Evolutionary conservation across 2,329 filamentous ascomycete species (phyloP).

Genomic region (Dothistroma septosporum): DNA sequence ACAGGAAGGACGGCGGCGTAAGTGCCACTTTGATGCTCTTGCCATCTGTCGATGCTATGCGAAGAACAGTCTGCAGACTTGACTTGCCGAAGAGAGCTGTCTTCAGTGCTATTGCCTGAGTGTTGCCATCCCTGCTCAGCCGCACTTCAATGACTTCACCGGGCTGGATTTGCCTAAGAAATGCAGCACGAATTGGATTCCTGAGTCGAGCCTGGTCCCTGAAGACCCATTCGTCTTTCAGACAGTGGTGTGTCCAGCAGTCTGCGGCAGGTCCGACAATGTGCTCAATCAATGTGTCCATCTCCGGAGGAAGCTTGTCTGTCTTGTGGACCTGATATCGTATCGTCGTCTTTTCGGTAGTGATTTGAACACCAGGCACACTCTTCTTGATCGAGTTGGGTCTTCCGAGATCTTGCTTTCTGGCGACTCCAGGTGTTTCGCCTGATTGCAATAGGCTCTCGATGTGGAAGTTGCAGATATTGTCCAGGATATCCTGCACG

Average conservation of each 20-base stretch:
- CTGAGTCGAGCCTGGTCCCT: neutral
- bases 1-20: neutral
- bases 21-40: neutral
- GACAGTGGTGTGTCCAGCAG: neutral
- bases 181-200: neutral
- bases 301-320: neutral
- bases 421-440: neutral
- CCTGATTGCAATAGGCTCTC: neutral
- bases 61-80: neutral
- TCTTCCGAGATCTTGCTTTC: neutral
- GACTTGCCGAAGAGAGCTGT: neutral
- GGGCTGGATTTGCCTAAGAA: neutral
- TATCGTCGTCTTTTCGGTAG: neutral
- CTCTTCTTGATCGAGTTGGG: neutral
- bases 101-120: neutral
- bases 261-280: neutral
- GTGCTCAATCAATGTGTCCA: neutral
- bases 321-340: neutral
- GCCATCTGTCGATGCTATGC: neutral
- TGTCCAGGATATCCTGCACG: conserved; percentile 83
- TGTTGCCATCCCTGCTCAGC: neutral
- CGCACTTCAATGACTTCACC: neutral
- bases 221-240: neutral
- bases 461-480: conserved; percentile 72
- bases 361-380: neutral